phyloP scores from a whole-genome alignment of 2,329 filamentous ascomycete species.

The Colletotrichum godetiae region DNA sequence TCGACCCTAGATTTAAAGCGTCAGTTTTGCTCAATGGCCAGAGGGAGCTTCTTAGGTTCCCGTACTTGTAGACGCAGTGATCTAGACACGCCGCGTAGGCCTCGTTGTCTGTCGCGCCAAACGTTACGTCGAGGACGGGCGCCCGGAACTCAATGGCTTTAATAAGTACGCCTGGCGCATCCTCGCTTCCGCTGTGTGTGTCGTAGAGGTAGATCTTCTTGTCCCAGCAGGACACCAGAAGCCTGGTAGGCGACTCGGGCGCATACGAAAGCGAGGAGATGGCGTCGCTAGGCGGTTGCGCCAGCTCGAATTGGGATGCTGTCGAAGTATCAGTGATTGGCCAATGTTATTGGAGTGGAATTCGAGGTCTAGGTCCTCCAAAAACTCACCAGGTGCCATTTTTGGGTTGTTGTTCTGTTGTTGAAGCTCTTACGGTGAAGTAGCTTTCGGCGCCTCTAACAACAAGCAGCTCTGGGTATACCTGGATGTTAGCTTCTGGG shows the following conservation, averaged over 20 bases:
- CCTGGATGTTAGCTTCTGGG: slow-evolving; percentile 22
- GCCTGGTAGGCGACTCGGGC: slow-evolving; percentile 75
- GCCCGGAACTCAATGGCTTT: slow-evolving; percentile 83
- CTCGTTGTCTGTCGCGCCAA: slow-evolving; percentile 83
- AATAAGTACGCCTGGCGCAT: slow-evolving; percentile 71
- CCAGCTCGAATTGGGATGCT: slow-evolving; percentile 85
- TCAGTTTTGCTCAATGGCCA: not conserved
- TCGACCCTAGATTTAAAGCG: slow-evolving; percentile 62
- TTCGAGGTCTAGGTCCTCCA: not conserved
- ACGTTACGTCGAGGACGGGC: slow-evolving; percentile 92
- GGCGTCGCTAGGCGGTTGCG: slow-evolving; percentile 84
- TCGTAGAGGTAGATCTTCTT: slow-evolving; percentile 92
- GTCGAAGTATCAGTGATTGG: slow-evolving; percentile 36
- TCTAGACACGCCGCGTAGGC: slow-evolving; percentile 90
- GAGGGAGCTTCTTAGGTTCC: not conserved
- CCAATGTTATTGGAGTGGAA: not conserved
- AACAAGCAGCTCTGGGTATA: slow-evolving; percentile 6
- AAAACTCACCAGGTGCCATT: slow-evolving; percentile 54
- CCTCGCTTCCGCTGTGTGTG: slow-evolving; percentile 66
- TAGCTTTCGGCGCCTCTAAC: slow-evolving; percentile 9
- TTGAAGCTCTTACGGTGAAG: not conserved
- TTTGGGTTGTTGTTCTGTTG: not conserved
- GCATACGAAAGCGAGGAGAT: slow-evolving; percentile 91
- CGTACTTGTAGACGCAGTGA: slow-evolving; percentile 82
- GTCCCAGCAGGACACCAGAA: slow-evolving; percentile 97